Conservation (phyloP, 176 grass and related monocot species). For the Oryza glumipatula region DNA sequence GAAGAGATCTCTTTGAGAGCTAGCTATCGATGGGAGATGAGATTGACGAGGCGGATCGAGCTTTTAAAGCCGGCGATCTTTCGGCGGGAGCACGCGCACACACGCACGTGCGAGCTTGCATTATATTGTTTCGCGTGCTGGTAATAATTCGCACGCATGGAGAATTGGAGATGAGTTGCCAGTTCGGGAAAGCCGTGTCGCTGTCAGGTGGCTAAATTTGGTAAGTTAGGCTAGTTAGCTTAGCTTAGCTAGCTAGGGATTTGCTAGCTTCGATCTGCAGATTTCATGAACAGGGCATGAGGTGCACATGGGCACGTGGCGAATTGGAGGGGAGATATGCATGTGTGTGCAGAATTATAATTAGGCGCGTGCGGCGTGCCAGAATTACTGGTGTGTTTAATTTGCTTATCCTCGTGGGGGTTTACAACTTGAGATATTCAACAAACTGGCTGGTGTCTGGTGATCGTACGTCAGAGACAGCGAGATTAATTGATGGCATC, state of each 20-base stretch:
- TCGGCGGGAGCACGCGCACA: neutral
- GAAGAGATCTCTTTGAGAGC: neutral
- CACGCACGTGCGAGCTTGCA: neutral
- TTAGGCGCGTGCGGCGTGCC: neutral
- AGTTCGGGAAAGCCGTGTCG: neutral
- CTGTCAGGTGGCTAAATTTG: neutral
- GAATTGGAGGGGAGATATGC: neutral
- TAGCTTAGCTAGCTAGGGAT: neutral
- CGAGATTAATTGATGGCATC: neutral
- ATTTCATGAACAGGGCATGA: neutral
- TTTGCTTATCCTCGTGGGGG: neutral
- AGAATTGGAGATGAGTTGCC: neutral
- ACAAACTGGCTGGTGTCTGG: neutral
- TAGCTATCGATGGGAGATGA: neutral
- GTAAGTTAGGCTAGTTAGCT: neutral
- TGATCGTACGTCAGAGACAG: neutral
- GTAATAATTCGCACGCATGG: neutral
- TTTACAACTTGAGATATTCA: neutral
- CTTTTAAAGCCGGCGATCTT: conserved; percentile 15
- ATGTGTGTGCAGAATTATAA: neutral
- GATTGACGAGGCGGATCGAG: neutral
- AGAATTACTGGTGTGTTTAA: neutral
- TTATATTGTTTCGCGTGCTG: neutral
- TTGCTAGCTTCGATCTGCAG: neutral
- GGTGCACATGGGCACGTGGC: conserved; percentile 19